Percentiles rank a stretch among this genome's conserved stretches.
Evolutionary conservation across 2,329 filamentous ascomycete genomes (phyloP).

Genomic region (Fusarium sp.): DNA sequence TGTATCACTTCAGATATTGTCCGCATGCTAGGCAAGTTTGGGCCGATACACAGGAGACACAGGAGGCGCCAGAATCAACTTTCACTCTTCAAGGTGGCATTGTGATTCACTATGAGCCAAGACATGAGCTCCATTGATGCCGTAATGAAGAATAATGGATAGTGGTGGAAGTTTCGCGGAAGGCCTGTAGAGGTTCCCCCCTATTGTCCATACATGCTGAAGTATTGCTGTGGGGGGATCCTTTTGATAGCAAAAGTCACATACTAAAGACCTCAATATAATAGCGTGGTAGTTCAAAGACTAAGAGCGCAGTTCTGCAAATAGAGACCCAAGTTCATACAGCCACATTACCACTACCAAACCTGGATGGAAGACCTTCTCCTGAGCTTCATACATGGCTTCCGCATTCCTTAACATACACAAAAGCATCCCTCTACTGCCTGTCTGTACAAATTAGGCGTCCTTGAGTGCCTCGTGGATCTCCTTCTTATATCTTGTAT

Average conservation of each 20-base stretch:
- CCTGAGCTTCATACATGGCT: not conserved
- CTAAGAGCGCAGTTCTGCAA: not conserved
- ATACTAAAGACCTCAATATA: not conserved
- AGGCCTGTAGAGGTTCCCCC: fast-evolving
- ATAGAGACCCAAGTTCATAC: not conserved
- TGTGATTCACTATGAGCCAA: not conserved
- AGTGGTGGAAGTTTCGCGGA: too few species aligned
- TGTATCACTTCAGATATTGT: conserved; percentile 9
- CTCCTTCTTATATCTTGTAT: conserved; percentile 60
- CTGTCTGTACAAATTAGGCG: not conserved
- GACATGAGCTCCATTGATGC: conserved; percentile 1
- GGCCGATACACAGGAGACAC: not conserved
- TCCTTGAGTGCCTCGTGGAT: conserved; percentile 49
- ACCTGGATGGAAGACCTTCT: not conserved
- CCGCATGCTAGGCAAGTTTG: conserved; percentile 5
- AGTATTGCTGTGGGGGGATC: too few species aligned
- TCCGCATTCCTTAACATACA: not conserved
- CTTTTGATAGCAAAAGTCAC: too few species aligned
- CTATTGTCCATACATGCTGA: not conserved
- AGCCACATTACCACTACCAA: not conserved
- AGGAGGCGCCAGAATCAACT: not conserved
- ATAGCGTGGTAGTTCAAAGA: not conserved
- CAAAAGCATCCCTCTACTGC: too few species aligned
- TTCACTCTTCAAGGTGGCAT: conserved; percentile 4
- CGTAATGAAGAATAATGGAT: fast-evolving